Base-by-base conservation (phyloP, 2,329 filamentous ascomycete species). In the Polychaeton citri region DNA sequence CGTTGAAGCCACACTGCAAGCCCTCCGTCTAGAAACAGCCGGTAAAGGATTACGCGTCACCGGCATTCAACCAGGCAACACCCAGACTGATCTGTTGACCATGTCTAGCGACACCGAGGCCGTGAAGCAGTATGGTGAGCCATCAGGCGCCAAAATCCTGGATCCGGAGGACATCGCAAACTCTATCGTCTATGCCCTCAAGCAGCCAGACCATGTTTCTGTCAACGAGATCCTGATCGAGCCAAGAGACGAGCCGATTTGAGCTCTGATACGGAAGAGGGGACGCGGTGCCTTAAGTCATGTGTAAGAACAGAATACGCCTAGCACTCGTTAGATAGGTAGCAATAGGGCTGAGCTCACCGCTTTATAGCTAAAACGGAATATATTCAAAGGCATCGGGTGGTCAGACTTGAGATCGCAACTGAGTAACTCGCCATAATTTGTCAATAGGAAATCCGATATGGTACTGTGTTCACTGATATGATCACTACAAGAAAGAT, bases 211-310 rank as follows among this genome's bases (percentile, higher is more conserved):
- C 36, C 77, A 87, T 59, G 81, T 87, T 30, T 73, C 79, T 28
- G 77, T 88, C 2, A 88, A 88, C 45, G 82, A 88, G 63, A 69
- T 88, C 3, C 55, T 88, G 54, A 81, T 88, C 53, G 80, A 85
- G 63, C 80, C 80, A 10, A 64, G 80, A 32, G 80, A 84, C 46
- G 80, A 84, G 61, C 80, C 80, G 8, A 81, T 82, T 42, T 83
- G 4, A 28, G 12, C 7, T 28, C 15, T 15, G 24, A 28, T 12
- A 10, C 24, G 12, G 24, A n/a, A n/a, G n/a, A n/a, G n/a, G n/a
- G n/a, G n/a, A n/a, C n/a, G n/a, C n/a, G n/a, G n/a, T n/a, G n/a
- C n/a, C n/a, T n/a, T n/a, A n/a, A n/a, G n/a, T n/a, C n/a, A n/a
- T n/a, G n/a, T n/a, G n/a, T n/a, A n/a, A n/a, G n/a, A n/a, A n/a